Evolutionary conservation across 2,329 filamentous ascomycete species (phyloP).

Genomic region (Rhynchosporium agropyri): DNA sequence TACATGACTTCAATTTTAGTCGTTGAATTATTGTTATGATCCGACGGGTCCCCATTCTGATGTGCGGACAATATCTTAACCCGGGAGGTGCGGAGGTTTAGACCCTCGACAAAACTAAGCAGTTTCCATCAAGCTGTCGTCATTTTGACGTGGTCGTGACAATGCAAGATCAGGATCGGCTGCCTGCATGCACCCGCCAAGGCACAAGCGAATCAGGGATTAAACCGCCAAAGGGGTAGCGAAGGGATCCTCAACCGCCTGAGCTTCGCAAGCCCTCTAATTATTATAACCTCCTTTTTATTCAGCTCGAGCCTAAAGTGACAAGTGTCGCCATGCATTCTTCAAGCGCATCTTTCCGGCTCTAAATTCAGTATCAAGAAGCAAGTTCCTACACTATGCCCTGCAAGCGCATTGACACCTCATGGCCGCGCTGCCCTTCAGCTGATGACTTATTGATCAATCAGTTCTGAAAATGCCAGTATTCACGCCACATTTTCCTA

Average conservation of each 20-base stretch:
- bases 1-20: no score
- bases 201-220: no score
- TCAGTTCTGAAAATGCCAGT: background rate
- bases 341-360: background rate
- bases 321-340: background rate
- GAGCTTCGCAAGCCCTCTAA: background rate
- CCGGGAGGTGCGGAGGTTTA: no score
- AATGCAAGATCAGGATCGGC: no score
- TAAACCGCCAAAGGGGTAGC: constrained; percentile 4
- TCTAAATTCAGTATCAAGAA: background rate
- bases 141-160: no score
- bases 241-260: background rate
- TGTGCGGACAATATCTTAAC: no score
- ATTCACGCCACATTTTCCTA: constrained; percentile 7
- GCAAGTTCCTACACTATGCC: background rate
- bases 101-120: no score
- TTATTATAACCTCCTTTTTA: background rate
- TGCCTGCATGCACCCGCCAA: no score
- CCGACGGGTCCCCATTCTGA: no score
- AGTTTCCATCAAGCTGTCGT: no score
- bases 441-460: background rate
- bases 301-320: background rate
- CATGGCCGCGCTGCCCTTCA: background rate
- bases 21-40: no score
- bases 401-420: background rate